A percentile compares a stretch with the other conserved stretches of the same genome.
Conservation (phyloP, 2,329 filamentous ascomycete genomes). For the Cordyceps militaris region DNA sequence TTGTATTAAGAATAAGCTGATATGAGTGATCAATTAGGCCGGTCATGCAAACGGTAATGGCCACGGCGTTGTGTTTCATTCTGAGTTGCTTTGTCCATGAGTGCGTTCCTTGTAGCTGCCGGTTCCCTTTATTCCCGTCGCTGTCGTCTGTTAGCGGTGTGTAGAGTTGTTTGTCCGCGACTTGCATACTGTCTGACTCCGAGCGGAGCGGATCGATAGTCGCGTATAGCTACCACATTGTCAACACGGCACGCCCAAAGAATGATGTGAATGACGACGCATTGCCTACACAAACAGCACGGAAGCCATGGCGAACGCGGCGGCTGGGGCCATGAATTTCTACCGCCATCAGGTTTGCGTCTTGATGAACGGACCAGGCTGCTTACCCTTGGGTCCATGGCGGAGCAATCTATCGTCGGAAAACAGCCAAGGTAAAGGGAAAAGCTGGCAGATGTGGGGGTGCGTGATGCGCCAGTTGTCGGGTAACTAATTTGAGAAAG, state of each 20-base stretch:
- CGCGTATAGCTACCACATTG: conserved; percentile 30
- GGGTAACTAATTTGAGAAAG: no score
- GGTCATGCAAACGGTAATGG: no score
- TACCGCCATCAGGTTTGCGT: conserved; percentile 15
- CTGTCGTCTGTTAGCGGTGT: neutral
- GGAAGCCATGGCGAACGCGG: conserved; percentile 48
- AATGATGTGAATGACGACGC: conserved; percentile 13
- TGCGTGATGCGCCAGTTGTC: neutral
- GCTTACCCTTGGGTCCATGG: conserved; percentile 3
- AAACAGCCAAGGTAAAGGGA: neutral
- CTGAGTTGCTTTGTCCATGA: no score
- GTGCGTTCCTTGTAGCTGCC: neutral
- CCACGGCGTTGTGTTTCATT: no score
- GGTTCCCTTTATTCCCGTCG: neutral
- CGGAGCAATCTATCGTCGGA: neutral
- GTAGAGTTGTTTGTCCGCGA: neutral
- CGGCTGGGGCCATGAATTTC: conserved; percentile 42
- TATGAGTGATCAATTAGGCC: no score
- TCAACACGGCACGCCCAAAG: conserved; percentile 1
- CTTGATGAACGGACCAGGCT: neutral
- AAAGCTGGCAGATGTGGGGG: neutral
- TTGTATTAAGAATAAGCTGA: no score
- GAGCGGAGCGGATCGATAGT: conserved; percentile 33
- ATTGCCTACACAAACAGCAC: conserved; percentile 39
- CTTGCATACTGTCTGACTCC: conserved; percentile 26